Evolutionary conservation across 2,329 filamentous ascomycete species (phyloP).

Genomic region (Hypocrella siamensis): DNA sequence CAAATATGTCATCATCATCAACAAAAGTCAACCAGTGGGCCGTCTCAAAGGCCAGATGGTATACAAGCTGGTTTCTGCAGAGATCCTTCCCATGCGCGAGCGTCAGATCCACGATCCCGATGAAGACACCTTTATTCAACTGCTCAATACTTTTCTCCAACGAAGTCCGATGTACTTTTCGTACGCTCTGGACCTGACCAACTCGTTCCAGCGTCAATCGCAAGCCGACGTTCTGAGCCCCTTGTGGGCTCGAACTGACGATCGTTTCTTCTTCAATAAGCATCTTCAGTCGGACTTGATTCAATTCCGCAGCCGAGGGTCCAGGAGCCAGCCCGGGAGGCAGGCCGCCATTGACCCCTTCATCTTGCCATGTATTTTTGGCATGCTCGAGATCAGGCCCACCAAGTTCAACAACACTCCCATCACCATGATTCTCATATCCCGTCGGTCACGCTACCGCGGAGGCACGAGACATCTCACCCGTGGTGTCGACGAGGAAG

Average conservation of each 20-base stretch:
- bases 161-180: slow-evolving; percentile 93
- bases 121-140: slow-evolving; percentile 75
- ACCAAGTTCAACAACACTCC: slow-evolving; percentile 75
- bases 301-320: slow-evolving; percentile 57
- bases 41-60: slow-evolving; percentile 91
- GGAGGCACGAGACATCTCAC: slow-evolving; percentile 92
- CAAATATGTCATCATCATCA: slow-evolving; percentile 95
- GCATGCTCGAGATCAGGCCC: slow-evolving; percentile 81
- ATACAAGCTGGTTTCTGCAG: slow-evolving; percentile 81
- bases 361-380: slow-evolving; percentile 90
- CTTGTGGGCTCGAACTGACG: slow-evolving; percentile 83
- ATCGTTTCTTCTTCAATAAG: slow-evolving; percentile 98
- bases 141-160: slow-evolving; percentile 71
- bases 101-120: slow-evolving; percentile 81
- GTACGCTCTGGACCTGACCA: slow-evolving; percentile 92
- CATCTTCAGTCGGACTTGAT: slow-evolving; percentile 87
- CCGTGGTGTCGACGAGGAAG: slow-evolving; percentile 80
- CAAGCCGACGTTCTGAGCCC: slow-evolving; percentile 56
- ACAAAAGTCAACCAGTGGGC: slow-evolving; percentile 81
- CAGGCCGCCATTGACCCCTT: slow-evolving; percentile 76
- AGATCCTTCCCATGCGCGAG: slow-evolving; percentile 88
- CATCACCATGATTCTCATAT: slow-evolving; percentile 76
- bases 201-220: slow-evolving; percentile 88
- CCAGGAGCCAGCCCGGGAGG: slow-evolving; percentile 47
- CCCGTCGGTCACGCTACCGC: slow-evolving; percentile 72